Conservation (phyloP, 352 stramenopile genomes). For the Pythium grandisporangium region DNA sequence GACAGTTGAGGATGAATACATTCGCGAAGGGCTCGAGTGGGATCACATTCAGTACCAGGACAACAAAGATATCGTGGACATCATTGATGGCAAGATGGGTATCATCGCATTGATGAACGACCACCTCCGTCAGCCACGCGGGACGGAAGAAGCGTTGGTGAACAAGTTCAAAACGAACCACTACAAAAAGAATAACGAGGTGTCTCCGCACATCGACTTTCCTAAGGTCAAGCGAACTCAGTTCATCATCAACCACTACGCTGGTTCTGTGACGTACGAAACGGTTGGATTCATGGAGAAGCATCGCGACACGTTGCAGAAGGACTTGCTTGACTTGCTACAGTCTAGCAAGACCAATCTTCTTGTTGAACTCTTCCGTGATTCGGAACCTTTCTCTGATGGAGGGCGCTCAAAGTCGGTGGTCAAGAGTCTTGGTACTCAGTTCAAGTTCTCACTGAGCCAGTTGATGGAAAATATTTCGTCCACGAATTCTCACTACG, state of each 20-base stretch:
- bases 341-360: conserved; percentile 59
- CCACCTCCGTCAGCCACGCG: conserved; percentile 74
- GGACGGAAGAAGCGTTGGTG: conserved; percentile 81
- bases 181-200: conserved; percentile 52
- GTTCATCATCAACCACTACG: conserved; percentile 96
- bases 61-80: conserved; percentile 96
- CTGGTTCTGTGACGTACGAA: conserved; percentile 91
- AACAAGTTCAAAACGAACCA: conserved; percentile 85
- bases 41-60: conserved; percentile 98
- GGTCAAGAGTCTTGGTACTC: conserved; percentile 67
- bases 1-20: conserved; percentile 97
- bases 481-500: conserved; percentile 79
- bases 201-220: conserved; percentile 79
- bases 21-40: conserved; percentile 95
- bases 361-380: conserved; percentile 67
- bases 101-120: conserved; percentile 88
- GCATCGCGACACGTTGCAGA: conserved; percentile 93
- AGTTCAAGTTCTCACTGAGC: conserved; percentile 79
- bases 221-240: conserved; percentile 85
- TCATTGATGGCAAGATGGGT: conserved; percentile 91
- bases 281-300: conserved; percentile 95
- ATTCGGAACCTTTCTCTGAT: conserved; percentile 30
- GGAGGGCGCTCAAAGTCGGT: conserved; percentile 40
- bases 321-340: conserved; percentile 89
- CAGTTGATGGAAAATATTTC: conserved; percentile 86